Conservation (phyloP, 169 alveolate species). For the Plasmodium relictum region DNA sequence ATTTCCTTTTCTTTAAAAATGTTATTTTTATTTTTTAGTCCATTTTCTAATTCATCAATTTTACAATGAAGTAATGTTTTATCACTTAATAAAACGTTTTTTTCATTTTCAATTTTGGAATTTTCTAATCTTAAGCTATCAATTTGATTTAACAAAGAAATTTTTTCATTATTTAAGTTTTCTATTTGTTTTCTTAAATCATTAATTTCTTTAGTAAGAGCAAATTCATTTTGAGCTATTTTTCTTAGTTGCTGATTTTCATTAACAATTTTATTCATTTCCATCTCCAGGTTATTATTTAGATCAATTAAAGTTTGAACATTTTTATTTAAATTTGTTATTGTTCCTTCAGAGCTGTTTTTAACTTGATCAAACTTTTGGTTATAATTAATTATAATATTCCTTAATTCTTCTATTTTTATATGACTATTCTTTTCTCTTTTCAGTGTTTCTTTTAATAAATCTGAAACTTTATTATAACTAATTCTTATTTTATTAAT, state of each 20-base stretch:
- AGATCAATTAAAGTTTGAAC: conserved; percentile 61
- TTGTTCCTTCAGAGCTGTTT: conserved; percentile 74
- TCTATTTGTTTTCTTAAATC: conserved; percentile 62
- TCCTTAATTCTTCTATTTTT: conserved; percentile 69
- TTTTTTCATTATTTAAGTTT: conserved; percentile 55
- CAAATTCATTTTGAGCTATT: conserved; percentile 48
- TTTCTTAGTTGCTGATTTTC: conserved; percentile 60
- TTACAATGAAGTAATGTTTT: conserved; percentile 67
- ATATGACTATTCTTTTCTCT: conserved; percentile 74
- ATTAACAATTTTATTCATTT: conserved; percentile 65
- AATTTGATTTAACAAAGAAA: conserved; percentile 34
- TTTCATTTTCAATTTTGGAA: conserved; percentile 72
- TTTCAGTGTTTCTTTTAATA: conserved; percentile 52
- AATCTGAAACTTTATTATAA: conserved; percentile 67
- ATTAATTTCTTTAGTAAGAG: conserved; percentile 56
- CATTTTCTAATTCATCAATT: conserved; percentile 72
- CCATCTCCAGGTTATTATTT: conserved; percentile 58
- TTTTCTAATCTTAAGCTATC: conserved; percentile 71
- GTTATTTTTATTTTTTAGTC: conserved; percentile 26
- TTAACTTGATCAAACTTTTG: conserved; percentile 60
- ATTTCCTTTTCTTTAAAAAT: background rate
- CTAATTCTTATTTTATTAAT: conserved; percentile 56
- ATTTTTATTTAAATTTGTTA: conserved; percentile 69
- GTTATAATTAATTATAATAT: conserved; percentile 58
- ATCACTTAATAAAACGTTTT: conserved; percentile 68